Conservation (phyloP, 2,329 filamentous ascomycete species). For the Colletotrichum trifolii region DNA sequence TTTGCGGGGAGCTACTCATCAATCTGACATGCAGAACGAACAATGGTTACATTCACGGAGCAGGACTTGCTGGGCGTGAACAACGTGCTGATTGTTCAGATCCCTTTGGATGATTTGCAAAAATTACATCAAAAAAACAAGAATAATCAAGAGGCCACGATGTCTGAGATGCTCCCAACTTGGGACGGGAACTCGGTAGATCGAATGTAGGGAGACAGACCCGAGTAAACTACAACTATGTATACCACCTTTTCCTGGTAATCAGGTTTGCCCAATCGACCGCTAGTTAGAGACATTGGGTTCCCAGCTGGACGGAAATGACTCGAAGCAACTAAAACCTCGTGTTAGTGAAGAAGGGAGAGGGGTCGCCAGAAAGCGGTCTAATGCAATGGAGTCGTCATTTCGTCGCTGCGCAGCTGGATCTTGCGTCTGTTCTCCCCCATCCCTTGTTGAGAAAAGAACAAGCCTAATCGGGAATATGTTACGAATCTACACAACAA, state of each 20-base stretch:
- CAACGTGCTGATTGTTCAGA: neutral
- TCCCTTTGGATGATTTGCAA: conserved; percentile 10
- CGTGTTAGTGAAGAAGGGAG: conserved; percentile 36
- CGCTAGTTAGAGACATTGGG: conserved; percentile 28
- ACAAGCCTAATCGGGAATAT: conserved; percentile 14
- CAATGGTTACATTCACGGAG: no score
- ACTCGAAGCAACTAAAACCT: conserved; percentile 17
- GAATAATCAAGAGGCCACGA: conserved; percentile 14
- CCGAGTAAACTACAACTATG: conserved; percentile 14
- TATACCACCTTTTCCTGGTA: neutral
- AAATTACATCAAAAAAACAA: conserved; percentile 23
- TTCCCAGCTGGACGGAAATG: conserved; percentile 10
- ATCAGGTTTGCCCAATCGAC: conserved; percentile 11
- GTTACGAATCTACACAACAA: conserved; percentile 15
- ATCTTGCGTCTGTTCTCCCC: neutral
- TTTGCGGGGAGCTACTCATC: no score
- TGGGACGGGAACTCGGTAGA: conserved; percentile 27
- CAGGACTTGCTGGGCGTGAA: neutral
- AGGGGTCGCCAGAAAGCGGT: conserved; percentile 3
- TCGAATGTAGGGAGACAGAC: conserved; percentile 28
- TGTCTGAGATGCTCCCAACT: conserved; percentile 27
- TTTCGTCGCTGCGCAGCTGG: neutral
- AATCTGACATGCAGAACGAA: no score
- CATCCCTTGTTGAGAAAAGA: conserved; percentile 36
- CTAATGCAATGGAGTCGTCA: conserved; percentile 19